Percentiles rank a stretch among this genome's conserved stretches.
Conservation (phyloP, 2,329 filamentous ascomycete species). For the Trichophyton verrucosum region DNA sequence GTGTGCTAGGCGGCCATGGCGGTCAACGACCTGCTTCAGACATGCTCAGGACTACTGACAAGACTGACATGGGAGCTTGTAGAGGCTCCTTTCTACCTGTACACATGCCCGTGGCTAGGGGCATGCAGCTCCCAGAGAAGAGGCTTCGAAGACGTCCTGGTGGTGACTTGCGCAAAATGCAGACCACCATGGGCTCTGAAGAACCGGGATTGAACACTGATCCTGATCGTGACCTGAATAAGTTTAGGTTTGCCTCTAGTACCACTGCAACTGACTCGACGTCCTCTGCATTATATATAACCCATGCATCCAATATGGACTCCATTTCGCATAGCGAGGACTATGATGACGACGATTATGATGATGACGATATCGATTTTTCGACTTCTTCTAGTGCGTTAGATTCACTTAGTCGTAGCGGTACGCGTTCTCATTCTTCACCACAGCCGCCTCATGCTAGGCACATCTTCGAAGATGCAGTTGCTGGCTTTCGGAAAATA, state of each 20-base stretch:
- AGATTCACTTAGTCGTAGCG: slow-evolving; percentile 37
- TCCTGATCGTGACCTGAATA: slow-evolving; percentile 24
- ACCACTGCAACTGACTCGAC: slow-evolving; percentile 24
- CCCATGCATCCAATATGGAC: slow-evolving; percentile 8
- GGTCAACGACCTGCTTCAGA: slow-evolving; percentile 7
- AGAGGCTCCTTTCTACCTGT: not conserved
- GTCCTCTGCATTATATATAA: slow-evolving; percentile 10
- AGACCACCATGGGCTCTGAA: slow-evolving; percentile 36
- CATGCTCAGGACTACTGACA: slow-evolving; percentile 23
- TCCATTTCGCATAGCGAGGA: slow-evolving; percentile 8
- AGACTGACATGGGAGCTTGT: slow-evolving; percentile 11
- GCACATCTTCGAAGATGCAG: slow-evolving; percentile 75
- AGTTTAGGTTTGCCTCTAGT: slow-evolving; percentile 22
- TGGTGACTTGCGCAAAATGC: slow-evolving; percentile 58
- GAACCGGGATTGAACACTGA: slow-evolving; percentile 42
- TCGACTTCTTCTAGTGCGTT: slow-evolving; percentile 23
- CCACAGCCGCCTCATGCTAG: slow-evolving; percentile 36
- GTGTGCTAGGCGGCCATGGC: slow-evolving; percentile 13
- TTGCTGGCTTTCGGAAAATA: slow-evolving; percentile 73
- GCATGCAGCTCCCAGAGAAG: not conserved
- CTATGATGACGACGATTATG: not conserved
- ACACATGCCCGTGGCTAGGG: slow-evolving; percentile 12
- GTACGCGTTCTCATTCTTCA: slow-evolving; percentile 32
- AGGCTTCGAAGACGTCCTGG: slow-evolving; percentile 57
- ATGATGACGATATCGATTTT: slow-evolving; percentile 9